Evolutionary conservation across 2,329 filamentous ascomycete species (phyloP).

Genomic region (Cytospora chrysosperma): DNA sequence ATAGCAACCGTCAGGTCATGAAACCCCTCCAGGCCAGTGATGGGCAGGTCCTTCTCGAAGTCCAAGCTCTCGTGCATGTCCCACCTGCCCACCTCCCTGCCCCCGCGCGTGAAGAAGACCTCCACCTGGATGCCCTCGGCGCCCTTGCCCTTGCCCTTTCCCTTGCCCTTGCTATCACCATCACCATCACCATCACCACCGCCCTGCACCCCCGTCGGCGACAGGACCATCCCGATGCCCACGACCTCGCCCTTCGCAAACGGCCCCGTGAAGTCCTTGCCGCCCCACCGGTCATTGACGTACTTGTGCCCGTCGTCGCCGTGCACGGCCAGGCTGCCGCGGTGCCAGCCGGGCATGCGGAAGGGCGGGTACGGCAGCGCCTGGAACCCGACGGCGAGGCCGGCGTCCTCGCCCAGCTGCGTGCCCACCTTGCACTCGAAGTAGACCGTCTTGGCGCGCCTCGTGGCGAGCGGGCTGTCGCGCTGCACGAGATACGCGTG

Average conservation of each 20-base stretch:
- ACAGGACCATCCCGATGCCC: constrained; percentile 69
- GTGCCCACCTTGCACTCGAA: constrained; percentile 63
- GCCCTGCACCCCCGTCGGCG: constrained; percentile 28
- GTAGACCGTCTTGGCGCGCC: constrained; percentile 57
- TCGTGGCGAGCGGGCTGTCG: constrained; percentile 53
- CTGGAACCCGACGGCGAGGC: constrained; percentile 65
- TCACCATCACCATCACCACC: no score
- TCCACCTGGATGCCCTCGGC: constrained; percentile 45
- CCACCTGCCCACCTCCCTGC: constrained; percentile 61
- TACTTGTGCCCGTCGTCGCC: constrained; percentile 77
- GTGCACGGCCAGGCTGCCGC: constrained; percentile 72
- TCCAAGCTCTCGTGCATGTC: constrained; percentile 75
- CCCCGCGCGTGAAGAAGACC: constrained; percentile 71
- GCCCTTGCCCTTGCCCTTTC: constrained; percentile 25
- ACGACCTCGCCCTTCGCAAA: constrained; percentile 67
- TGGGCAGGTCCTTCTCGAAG: constrained; percentile 56
- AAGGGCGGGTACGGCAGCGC: constrained; percentile 76
- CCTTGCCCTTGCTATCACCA: no score
- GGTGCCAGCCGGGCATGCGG: constrained; percentile 78
- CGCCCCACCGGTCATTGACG: constrained; percentile 73
- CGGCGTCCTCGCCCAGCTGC: constrained; percentile 14
- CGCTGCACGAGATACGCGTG: constrained; percentile 65
- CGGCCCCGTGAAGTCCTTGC: constrained; percentile 63
- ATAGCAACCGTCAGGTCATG: constrained; percentile 71
- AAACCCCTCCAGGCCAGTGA: constrained; percentile 67